Conservation (phyloP, 2,329 filamentous ascomycete species). For the Penicillium sp. region DNA sequence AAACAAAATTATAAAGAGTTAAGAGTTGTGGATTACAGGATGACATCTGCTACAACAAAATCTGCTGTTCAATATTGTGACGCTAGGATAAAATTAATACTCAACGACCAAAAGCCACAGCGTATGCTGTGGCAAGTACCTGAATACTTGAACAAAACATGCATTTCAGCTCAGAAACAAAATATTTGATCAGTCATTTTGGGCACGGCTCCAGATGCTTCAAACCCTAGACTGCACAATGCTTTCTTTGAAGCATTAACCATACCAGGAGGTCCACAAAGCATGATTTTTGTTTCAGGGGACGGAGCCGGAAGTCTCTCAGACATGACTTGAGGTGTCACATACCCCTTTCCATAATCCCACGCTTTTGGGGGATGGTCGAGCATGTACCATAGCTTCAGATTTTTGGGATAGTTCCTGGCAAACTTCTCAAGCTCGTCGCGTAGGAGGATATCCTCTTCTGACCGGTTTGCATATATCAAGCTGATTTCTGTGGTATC, state of each 20-base stretch:
- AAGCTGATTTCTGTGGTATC: conserved; percentile 63
- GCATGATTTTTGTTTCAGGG: conserved; percentile 56
- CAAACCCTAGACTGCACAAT: conserved; percentile 55
- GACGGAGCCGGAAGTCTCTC: conserved; percentile 54
- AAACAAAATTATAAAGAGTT: too few species aligned
- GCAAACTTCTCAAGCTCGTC: conserved; percentile 61
- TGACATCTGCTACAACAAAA: too few species aligned
- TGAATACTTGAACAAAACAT: too few species aligned
- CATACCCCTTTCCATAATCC: conserved; percentile 55
- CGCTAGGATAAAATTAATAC: too few species aligned
- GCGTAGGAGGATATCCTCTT: conserved; percentile 64
- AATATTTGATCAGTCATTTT: conserved; percentile 63
- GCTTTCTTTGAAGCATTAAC: conserved; percentile 60
- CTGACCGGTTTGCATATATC: conserved; percentile 63
- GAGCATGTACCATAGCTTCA: conserved; percentile 62
- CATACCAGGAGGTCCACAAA: conserved; percentile 67
- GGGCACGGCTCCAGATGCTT: conserved; percentile 53
- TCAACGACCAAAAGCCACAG: too few species aligned
- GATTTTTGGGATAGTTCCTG: conserved; percentile 55
- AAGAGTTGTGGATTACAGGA: too few species aligned
- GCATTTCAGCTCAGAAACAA: conserved; percentile 49
- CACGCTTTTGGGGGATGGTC: conserved; percentile 54
- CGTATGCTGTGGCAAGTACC: too few species aligned
- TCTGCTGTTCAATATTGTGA: too few species aligned
- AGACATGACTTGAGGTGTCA: conserved; percentile 57